Base-by-base conservation (phyloP, 768 basidiomycete genomes). In the Termitomyces sp. region DNA sequence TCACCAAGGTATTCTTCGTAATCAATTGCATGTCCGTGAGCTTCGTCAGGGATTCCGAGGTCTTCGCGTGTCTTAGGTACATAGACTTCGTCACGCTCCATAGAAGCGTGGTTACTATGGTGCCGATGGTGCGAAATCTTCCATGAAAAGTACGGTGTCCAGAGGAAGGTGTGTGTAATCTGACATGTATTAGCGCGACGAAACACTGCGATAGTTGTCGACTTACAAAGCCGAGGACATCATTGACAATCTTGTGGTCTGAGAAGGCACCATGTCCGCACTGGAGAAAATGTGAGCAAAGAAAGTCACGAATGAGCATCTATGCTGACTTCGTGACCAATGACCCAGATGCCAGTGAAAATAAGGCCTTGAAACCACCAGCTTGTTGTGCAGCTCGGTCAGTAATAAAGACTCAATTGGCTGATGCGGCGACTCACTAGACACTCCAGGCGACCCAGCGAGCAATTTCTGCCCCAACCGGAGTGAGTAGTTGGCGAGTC, bases 291-390 rank as follows among this genome's bases (percentile, higher is more conserved):
- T 32, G 47, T 48, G 4, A 32, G 8, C n/a, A 48, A 32, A n/a
- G n/a, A 48, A 20, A 11, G 20, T 20, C 2, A 32, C 30, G 30
- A 20, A 9, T 20, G 6, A 20, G 10, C n/a, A 32, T 20, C 3
- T 5, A 48, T 48, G 30, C 47, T 32, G 13, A 48, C 47, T 20
- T 48, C 47, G n/a, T 48, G 47, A n/a, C 47, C 47, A 13, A 48
- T 48, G 47, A 48, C 47, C 47, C 47, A 48, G 47, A 48, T 48
- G n/a, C 47, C 47, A n/a, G 47, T 48, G n/a, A 48, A 48, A 20
- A 48, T 48, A n/a, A 48, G 47, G 13, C 47, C 47, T 30, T 48
- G 47, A 11, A 48, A 48, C 47, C 47, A 48, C 47, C 47, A 48
- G 16, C 47, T 30, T 5, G 5, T 30, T 48, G 30, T 32, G 9